These are phyloP conservation scores for Iberis pinnata DNA, from an alignment of 345 rosid species.

Conservation along the genomic window DNA sequence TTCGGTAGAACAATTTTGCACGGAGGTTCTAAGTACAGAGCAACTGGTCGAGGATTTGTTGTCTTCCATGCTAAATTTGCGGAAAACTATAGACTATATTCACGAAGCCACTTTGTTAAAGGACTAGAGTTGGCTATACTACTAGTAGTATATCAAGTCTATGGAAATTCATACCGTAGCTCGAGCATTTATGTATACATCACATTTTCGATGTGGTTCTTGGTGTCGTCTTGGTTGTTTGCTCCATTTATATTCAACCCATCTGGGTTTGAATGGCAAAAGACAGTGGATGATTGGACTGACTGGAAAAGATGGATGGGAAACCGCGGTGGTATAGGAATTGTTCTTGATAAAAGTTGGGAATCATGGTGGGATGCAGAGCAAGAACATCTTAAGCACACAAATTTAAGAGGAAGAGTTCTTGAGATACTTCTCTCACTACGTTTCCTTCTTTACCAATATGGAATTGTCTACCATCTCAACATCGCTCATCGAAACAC, in stretches of 20 bases:
- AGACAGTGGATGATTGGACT: slow-evolving; percentile 92
- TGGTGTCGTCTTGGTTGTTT: slow-evolving; percentile 89
- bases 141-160: slow-evolving; percentile 63
- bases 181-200: slow-evolving; percentile 63
- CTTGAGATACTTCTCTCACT: slow-evolving; percentile 67
- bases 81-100: slow-evolving; percentile 78
- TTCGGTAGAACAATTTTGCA: slow-evolving; percentile 88
- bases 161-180: slow-evolving; percentile 63
- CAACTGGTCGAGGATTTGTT: slow-evolving; percentile 87
- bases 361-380: slow-evolving; percentile 98
- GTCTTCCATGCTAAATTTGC: slow-evolving; percentile 90
- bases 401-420: slow-evolving; percentile 59
- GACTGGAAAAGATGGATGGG: slow-evolving; percentile 99
- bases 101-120: slow-evolving; percentile 91
- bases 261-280: slow-evolving; percentile 96
- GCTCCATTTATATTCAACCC: slow-evolving; percentile 94
- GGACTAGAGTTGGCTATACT: slow-evolving; percentile 72
- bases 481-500: slow-evolving; percentile 63
- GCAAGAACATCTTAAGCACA: slow-evolving; percentile 71
- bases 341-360: slow-evolving; percentile 66
- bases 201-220: slow-evolving; percentile 88
- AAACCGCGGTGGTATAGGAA: slow-evolving; percentile 88
- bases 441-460: slow-evolving; percentile 85
- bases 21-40: slow-evolving; percentile 78
- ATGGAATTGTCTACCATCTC: slow-evolving; percentile 94